Conservation (phyloP, 345 rosid species). For the Draba incana region DNA sequence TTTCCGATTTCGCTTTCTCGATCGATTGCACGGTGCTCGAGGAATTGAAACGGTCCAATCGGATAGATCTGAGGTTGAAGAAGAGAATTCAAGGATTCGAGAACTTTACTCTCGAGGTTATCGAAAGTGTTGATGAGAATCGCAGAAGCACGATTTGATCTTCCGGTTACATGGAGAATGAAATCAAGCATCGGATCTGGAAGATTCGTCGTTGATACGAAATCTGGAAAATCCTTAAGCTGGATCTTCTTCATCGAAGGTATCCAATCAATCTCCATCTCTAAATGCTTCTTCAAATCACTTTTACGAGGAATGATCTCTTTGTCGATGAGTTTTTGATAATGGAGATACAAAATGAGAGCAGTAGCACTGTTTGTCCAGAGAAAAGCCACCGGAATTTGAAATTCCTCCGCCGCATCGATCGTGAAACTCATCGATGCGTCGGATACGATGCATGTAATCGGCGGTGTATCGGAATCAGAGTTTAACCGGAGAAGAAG, state of each 20-base stretch:
- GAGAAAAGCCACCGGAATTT: constrained; percentile 37
- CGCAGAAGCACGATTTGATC: constrained; percentile 42
- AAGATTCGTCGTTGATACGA: constrained; percentile 43
- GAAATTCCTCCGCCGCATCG: constrained; percentile 38
- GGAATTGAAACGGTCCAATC: constrained; percentile 50
- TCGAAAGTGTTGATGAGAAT: constrained; percentile 51
- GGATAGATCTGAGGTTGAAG: constrained; percentile 44
- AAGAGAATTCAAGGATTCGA: constrained; percentile 30
- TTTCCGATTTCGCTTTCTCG: constrained; percentile 5
- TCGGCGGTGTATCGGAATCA: constrained; percentile 36
- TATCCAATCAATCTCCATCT: constrained; percentile 51
- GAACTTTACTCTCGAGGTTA: constrained; percentile 40
- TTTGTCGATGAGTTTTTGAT: constrained; percentile 36
- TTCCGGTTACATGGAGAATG: constrained; percentile 12
- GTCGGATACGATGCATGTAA: constrained; percentile 49
- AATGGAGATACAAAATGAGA: constrained; percentile 27
- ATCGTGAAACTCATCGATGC: constrained; percentile 40
- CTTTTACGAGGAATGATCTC: constrained; percentile 43
- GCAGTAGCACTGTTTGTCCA: constrained; percentile 44
- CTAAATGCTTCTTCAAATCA: constrained; percentile 38
- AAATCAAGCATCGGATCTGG: constrained; percentile 47
- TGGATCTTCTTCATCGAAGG: constrained; percentile 50
- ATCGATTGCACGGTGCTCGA: constrained; percentile 23
- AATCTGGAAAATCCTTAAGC: constrained; percentile 53
- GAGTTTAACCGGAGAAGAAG: constrained; percentile 37